These are phyloP conservation scores for Cordyceps cicadae DNA, from an alignment of 2,329 filamentous ascomycete genomes.

Conservation along the genomic window DNA sequence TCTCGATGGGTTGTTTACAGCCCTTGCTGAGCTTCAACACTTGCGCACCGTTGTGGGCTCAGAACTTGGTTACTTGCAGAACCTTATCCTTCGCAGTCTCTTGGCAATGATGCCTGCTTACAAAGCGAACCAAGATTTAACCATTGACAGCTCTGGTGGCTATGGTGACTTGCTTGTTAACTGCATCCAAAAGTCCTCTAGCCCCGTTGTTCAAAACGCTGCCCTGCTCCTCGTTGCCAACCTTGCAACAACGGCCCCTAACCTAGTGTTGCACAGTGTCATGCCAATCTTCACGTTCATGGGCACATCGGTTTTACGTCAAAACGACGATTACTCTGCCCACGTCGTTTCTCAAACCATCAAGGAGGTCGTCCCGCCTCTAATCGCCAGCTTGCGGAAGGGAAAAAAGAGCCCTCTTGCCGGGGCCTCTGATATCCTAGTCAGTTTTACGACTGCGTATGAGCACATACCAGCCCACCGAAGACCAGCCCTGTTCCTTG, in stretches of 20 bases:
- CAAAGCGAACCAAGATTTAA: conserved; percentile 50
- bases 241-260: conserved; percentile 78
- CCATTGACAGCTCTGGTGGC: conserved; percentile 70
- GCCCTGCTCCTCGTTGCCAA: conserved; percentile 82
- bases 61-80: conserved; percentile 84
- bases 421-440: conserved; percentile 79
- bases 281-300: conserved; percentile 99
- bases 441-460: conserved; percentile 93
- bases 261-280: conserved; percentile 87
- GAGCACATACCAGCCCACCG: conserved; percentile 90
- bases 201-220: conserved; percentile 87
- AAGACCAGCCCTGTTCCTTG: conserved; percentile 72
- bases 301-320: conserved; percentile 80
- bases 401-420: conserved; percentile 70
- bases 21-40: conserved; percentile 79
- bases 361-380: conserved; percentile 82
- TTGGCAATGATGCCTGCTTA: conserved; percentile 75
- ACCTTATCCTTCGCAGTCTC: conserved; percentile 72
- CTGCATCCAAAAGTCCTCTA: conserved; percentile 85
- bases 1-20: conserved; percentile 69
- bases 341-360: conserved; percentile 95
- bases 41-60: conserved; percentile 74
- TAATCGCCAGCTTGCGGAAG: conserved; percentile 76
- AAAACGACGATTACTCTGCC: conserved; percentile 93
- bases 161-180: conserved; percentile 88